Conservation (phyloP, 2,329 filamentous ascomycete species). For the Talaromyces rugulosus region DNA sequence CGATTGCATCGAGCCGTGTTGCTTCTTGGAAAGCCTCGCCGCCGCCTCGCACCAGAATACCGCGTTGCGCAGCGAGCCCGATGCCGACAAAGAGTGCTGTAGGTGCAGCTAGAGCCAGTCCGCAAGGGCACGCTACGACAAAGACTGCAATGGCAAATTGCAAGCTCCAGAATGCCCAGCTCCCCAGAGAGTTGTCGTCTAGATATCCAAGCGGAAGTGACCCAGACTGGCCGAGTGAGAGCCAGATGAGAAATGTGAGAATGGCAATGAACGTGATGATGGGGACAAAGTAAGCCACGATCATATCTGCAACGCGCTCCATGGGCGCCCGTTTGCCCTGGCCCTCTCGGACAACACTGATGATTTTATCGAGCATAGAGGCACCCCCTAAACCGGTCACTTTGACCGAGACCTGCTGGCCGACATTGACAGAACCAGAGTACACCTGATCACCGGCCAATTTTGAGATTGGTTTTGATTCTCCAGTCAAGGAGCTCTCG, state of each 20-base stretch:
- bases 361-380: constrained; percentile 49
- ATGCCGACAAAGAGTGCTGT: constrained; percentile 83
- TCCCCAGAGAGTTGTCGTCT: constrained; percentile 44
- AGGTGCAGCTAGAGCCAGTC: constrained; percentile 76
- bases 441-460: constrained; percentile 38
- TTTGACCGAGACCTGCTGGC: constrained; percentile 40
- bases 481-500: constrained; percentile 77
- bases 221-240: constrained; percentile 41
- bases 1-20: constrained; percentile 69
- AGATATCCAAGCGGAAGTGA: constrained; percentile 47
- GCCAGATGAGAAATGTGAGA: constrained; percentile 45
- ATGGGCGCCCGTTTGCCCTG: constrained; percentile 47
- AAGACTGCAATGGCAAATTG: constrained; percentile 77
- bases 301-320: constrained; percentile 43
- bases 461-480: constrained; percentile 45
- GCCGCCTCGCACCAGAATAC: constrained; percentile 78
- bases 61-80: constrained; percentile 72
- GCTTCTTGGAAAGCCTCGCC: constrained; percentile 84
- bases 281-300: constrained; percentile 49
- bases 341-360: constrained; percentile 46
- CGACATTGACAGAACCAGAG: constrained; percentile 46
- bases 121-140: constrained; percentile 81
- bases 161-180: constrained; percentile 52
- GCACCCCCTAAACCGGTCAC: constrained; percentile 44
- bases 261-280: constrained; percentile 47